Evolutionary conservation across 805 yeast species (phyloP).

Genomic region (Wickerhamiella occidentalis): DNA sequence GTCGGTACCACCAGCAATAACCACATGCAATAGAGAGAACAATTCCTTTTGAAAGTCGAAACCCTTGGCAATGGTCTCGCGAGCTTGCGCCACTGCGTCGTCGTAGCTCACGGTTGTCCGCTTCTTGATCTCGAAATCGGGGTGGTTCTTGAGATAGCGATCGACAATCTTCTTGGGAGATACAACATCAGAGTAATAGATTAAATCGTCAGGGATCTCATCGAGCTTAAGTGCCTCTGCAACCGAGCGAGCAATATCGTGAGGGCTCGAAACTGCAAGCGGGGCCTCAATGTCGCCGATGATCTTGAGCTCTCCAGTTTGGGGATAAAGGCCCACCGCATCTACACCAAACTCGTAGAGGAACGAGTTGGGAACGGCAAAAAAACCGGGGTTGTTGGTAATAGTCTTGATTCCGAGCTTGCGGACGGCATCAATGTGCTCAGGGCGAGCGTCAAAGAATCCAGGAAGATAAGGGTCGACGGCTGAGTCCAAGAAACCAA

Average conservation of each 20-base stretch:
- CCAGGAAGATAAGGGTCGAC: background rate
- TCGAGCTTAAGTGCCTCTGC: background rate
- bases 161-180: background rate
- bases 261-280: background rate
- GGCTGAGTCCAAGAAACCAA: background rate
- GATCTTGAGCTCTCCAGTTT: background rate
- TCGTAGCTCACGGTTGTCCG: background rate
- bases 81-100: background rate
- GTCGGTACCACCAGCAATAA: background rate
- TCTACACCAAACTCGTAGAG: background rate
- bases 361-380: background rate
- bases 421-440: conserved; percentile 1
- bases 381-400: background rate
- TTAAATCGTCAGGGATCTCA: background rate
- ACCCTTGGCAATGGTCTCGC: background rate
- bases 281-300: background rate
- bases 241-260: conserved; percentile 2
- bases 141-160: background rate
- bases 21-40: background rate
- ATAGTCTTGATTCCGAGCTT: conserved; percentile 4
- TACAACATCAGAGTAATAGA: background rate
- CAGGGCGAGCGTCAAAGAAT: background rate
- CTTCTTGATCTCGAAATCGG: background rate
- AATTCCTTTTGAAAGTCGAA: background rate
- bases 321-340: background rate